Base-by-base conservation (phyloP, 495 filamentous ascomycete species). In the Delitschia confertaspora region DNA sequence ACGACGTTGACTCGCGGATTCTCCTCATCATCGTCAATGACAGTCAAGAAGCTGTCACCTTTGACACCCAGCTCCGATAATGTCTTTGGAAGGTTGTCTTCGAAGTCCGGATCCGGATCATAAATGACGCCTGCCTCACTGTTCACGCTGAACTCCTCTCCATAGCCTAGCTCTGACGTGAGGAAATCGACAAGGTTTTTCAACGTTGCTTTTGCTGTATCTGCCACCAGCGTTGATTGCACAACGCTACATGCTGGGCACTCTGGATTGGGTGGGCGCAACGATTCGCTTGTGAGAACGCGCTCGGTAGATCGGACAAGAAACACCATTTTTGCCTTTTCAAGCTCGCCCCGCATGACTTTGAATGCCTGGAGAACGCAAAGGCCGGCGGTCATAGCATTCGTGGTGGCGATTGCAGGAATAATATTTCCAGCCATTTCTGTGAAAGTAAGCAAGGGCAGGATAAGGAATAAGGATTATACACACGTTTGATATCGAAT, bases 361-460 rank as follows among this genome's bases (percentile, higher is more conserved):
- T 95, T 95, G 68, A 93, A 88, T 1, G 87, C 79, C 62, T 99
- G 83, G 5, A 99, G 67, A 3, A 96, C 91, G 59, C 88, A 96
- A 18, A 99, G 71, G 10, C 85, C 81, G 9, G 91, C 91, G 3
- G 88, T 91, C 63, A 96, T 93, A 9, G 93, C 91, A 60, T 99
- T 99, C 0, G 91, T 95, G 0, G 91, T 99, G 1, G 91, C 91
- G 60, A 99, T 99, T 2, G 91, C 93, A 0, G 91, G 91, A 42
- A 99, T 96, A 56, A 99, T 99, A 55, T 96, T 96, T 38, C 91
- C 91, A 18, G 91, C 91, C 88, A 96, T 99, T 65, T 96, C 76
- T 80, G 37, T 27, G 38, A 20, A 24, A 29, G 34, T 50, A 33
- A 48, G 35, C 33, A 39, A 16, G 4, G 6, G 18, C 8, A 33